Evolutionary conservation across 164 flowering plant species (phyloP).

Genomic region (Vitis amurensis): DNA sequence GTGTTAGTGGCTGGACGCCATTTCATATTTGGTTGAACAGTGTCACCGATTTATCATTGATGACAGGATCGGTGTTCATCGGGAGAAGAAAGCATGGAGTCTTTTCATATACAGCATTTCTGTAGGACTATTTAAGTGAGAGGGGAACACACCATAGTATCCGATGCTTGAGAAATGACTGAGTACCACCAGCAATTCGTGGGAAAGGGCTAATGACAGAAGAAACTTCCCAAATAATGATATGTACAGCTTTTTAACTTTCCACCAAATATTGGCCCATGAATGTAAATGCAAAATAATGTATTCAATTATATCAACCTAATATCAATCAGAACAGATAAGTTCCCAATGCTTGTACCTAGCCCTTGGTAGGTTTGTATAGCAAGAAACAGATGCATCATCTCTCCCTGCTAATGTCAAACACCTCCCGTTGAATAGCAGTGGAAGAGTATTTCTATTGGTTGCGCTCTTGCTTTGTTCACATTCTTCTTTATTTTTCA

Average conservation of each 20-base stretch:
- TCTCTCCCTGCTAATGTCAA: neutral
- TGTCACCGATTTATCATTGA: neutral
- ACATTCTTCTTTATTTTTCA: no score
- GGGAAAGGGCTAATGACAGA: neutral
- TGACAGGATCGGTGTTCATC: neutral
- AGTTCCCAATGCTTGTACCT: no score
- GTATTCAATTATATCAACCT: neutral
- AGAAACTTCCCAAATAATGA: neutral
- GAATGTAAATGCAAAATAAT: neutral
- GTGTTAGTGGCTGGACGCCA: no score
- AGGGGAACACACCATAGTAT: neutral
- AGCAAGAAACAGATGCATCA: neutral
- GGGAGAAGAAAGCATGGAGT: neutral
- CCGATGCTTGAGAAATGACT: no score
- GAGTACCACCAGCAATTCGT: neutral
- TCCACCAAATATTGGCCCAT: no score
- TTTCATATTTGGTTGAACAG: neutral
- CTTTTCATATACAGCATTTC: neutral
- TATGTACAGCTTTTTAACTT: constrained; percentile 5
- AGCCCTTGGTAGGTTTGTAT: neutral
- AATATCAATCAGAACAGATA: no score
- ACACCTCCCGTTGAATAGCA: no score
- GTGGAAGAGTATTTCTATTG: no score
- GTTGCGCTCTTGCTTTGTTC: no score
- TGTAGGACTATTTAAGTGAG: neutral